Base-by-base conservation (phyloP, 495 filamentous ascomycete species). In the Astrocystis sublimbata region DNA sequence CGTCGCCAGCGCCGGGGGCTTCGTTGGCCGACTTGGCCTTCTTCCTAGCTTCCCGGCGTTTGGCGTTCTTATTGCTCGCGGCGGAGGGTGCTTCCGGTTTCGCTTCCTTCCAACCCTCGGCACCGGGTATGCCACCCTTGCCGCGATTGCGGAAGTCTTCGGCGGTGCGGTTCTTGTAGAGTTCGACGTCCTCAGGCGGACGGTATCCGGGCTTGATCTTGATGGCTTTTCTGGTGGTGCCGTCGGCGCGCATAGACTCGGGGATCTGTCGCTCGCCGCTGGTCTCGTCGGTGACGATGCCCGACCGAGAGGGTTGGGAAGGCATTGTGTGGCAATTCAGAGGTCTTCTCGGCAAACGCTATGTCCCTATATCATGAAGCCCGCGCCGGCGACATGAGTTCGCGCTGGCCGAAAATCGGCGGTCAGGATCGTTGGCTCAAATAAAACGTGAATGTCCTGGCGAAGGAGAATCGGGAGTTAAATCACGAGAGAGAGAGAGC, bases 171-270 rank as follows among this genome's bases (percentile, higher is more conserved):
- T 96, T 98, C 81, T 90, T 94, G 83, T 98, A 99, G 36, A 96
- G 79, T 70, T 97, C 92, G 60, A 97, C 90, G 75, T 99, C 96
- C 74, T 99, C 96, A 2, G 94, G 93, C 0, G 96, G 96, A 35
- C 85, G 85, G 75, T 98, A 99, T 47, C 96, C 96, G 12, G 93
- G 93, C 3, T 91, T 86, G 42, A 99, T 90, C 64, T 90, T 90
- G 57, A 97, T 98, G 69, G 97, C 96, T 67, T 89, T 92, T 31
- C 96, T 83, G 15, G 87, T 89, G 19, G 89, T 90, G 54, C 96
- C 96, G 67, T 99, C 96, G 6, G 96, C 76, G 46, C 96, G 89
- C 26, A 83, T 73, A 1, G 93, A 97, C 23, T 92, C 85, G 33
- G 96, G 96, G 58, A 99, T 97, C 61, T 89, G 86, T 36, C 90